Base-by-base conservation (phyloP, 768 basidiomycete species). In the Polyporus arcularius region DNA sequence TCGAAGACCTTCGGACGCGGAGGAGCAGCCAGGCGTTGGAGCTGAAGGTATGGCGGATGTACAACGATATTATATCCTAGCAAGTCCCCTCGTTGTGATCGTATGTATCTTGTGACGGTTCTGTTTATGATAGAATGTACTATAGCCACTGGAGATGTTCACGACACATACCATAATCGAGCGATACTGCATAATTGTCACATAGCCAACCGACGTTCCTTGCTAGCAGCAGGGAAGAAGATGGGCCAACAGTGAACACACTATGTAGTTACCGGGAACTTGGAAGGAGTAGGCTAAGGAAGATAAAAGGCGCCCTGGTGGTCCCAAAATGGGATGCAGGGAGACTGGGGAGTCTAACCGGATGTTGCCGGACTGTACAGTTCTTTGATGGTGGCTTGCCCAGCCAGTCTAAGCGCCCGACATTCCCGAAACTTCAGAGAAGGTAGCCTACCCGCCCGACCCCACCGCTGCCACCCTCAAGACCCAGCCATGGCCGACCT, bases 311-410 rank as follows among this genome's bases (percentile, higher is more conserved):
- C 35, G 21, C 21, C 21, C 21, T 26, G 21, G 21, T 26, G 21
- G 21, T 26, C 21, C 21, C 21, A 26, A 26, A 26, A 1, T 26
- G 21, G 21, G 21, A 35, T 35, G 35, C 35, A 57, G 49, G 32
- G 30, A 57, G 61, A 46, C 43, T 49, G 28, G 63, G 21, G 50
- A 46, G 58, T 65, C 53, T 55, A 53, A 12, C 61, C 76, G 78
- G 78, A 28, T 68, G 63, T 54, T 64, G 60, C 78, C 78, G 77
- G 59, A 49, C 75, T 80, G 72, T 80, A 79, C 60, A 80, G 79
- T 77, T 77, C 66, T 58, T 31, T 57, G 26, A 58, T 38, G 43
- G 76, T 76, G 76, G 78, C 78, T 78, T 77, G 66, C 62, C 71
- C 60, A 65, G 61, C 52, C 54, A 1, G 16, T 18, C 14, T 65